phyloP scores from a whole-genome alignment of 108 stramenopile species.

The Schizochytrium sp. region DNA sequence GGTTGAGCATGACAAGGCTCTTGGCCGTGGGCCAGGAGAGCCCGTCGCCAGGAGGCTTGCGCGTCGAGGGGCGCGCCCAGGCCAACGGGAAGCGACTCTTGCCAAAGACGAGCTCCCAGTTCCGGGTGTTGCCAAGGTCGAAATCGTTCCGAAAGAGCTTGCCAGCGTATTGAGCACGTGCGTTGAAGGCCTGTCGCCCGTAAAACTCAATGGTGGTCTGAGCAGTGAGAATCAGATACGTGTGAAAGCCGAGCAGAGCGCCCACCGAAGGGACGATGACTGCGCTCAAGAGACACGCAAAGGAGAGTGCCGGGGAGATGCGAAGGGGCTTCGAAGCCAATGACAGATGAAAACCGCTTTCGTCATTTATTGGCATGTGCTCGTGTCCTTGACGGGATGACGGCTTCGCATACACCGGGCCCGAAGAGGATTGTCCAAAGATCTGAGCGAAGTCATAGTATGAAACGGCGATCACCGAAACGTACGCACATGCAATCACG shows the following conservation, averaged over 20 bases:
- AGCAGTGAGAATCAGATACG: background rate
- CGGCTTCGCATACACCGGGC: background rate
- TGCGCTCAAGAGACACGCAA: background rate
- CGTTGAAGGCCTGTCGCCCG: background rate
- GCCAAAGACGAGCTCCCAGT: constrained; percentile 4
- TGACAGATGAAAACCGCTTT: no score
- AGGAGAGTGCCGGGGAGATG: background rate
- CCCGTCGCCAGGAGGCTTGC: background rate
- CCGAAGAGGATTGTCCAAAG: background rate
- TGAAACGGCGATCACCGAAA: background rate
- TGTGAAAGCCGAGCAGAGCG: background rate
- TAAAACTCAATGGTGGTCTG: constrained; percentile 13
- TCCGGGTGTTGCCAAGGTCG: background rate
- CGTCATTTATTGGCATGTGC: no score
- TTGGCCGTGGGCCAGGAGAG: background rate
- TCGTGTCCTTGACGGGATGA: background rate
- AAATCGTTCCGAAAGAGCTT: background rate
- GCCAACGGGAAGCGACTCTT: background rate
- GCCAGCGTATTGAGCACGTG: background rate
- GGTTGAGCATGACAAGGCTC: background rate
- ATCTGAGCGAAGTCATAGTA: background rate
- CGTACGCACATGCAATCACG: constrained; percentile 70
- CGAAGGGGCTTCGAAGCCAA: background rate
- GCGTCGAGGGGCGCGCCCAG: background rate
- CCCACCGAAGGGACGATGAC: background rate